Percentiles rank a stretch among this genome's conserved stretches.
These are phyloP conservation scores for Sphagnum magellanicum DNA, from an alignment of 228 moss, liverwort and hornwort species.

Conservation along the genomic window DNA sequence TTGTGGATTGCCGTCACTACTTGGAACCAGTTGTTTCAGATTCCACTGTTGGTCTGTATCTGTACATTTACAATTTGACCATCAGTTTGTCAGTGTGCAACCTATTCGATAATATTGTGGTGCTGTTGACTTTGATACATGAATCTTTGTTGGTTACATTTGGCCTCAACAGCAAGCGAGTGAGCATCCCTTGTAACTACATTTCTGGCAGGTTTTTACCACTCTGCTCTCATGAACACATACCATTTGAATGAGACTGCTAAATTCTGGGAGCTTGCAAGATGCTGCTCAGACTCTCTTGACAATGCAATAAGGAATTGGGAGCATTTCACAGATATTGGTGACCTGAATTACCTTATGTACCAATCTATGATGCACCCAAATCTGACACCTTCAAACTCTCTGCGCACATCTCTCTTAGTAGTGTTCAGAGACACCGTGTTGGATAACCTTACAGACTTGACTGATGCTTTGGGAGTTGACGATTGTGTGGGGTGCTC, in stretches of 20 bases:
- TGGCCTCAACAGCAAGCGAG: neutral
- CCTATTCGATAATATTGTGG: no score
- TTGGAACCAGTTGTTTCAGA: slow-evolving; percentile 61
- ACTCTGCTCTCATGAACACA: slow-evolving; percentile 86
- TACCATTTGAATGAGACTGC: slow-evolving; percentile 65
- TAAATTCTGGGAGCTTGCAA: slow-evolving; percentile 87
- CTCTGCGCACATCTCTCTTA: slow-evolving; percentile 84
- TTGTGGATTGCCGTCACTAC: slow-evolving; percentile 68
- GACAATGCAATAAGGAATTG: slow-evolving; percentile 71
- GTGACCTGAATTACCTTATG: slow-evolving; percentile 97
- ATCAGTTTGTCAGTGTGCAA: no score
- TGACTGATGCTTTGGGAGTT: slow-evolving; percentile 44
- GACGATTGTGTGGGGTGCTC: slow-evolving; percentile 89
- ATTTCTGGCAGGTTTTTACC: slow-evolving; percentile 68
- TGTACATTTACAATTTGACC: no score
- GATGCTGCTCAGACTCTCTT: slow-evolving; percentile 52
- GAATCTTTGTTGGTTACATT: neutral
- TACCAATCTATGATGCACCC: slow-evolving; percentile 86
- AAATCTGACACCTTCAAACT: slow-evolving; percentile 68
- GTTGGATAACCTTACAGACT: slow-evolving; percentile 36
- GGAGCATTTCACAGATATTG: slow-evolving; percentile 98
- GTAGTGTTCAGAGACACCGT: slow-evolving; percentile 71
- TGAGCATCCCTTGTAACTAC: no score
- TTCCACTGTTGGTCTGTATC: slow-evolving; percentile 56
- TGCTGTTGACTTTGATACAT: no score